Percentiles rank a stretch among this genome's conserved stretches.
Conservation (phyloP, 495 filamentous ascomycete species). For the Baudoinia panamericana region DNA sequence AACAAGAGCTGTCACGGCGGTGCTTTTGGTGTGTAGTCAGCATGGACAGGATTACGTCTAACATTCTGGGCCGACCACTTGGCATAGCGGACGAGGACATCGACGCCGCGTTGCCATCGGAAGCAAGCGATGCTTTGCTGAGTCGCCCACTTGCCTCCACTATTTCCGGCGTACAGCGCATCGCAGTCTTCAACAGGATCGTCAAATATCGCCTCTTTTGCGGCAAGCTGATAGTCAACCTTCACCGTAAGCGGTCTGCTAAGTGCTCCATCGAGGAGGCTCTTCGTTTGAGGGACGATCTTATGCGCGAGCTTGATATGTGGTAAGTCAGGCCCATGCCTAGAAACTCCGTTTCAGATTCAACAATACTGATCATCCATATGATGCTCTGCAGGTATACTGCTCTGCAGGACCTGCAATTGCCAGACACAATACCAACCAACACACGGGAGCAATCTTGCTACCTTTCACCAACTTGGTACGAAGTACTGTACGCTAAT, state of each 20-base stretch:
- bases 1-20: slow-evolving; percentile 5
- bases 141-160: not conserved
- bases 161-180: slow-evolving; percentile 2
- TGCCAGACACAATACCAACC: not conserved
- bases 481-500: slow-evolving; percentile 11
- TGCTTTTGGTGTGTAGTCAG: slow-evolving; percentile 13
- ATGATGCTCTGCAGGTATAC: too few species aligned
- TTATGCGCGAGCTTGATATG: slow-evolving; percentile 5
- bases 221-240: not conserved
- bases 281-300: not conserved
- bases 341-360: too few species aligned
- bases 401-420: not conserved
- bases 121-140: not conserved
- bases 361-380: too few species aligned
- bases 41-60: slow-evolving; percentile 6
- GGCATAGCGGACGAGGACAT: slow-evolving; percentile 8
- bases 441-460: slow-evolving; percentile 5
- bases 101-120: slow-evolving; percentile 5
- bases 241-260: slow-evolving; percentile 7
- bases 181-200: slow-evolving; percentile 11
- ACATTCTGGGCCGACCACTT: slow-evolving; percentile 10
- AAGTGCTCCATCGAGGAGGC: not conserved
- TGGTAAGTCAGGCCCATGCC: too few species aligned
- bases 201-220: slow-evolving; percentile 12
- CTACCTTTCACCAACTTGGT: slow-evolving; percentile 10